Evolutionary conservation across 2,329 filamentous ascomycete genomes (phyloP).

Genomic region (Talaromyces sp.): DNA sequence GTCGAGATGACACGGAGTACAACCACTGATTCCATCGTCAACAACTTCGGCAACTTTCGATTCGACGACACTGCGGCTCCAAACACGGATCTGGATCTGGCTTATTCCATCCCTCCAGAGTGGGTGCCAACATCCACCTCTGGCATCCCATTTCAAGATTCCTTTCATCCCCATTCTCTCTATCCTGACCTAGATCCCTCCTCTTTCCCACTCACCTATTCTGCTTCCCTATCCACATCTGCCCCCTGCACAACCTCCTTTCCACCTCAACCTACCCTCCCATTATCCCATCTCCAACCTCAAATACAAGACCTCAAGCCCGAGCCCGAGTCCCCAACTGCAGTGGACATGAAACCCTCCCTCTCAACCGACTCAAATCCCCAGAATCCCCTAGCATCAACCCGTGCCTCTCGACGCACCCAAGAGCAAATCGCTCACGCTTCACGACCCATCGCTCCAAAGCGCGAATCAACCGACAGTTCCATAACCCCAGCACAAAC

Average conservation of each 20-base stretch:
- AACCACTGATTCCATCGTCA: conserved; percentile 50
- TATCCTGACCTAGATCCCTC: conserved; percentile 35
- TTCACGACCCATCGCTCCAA: conserved; percentile 54
- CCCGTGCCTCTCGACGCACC: conserved; percentile 50
- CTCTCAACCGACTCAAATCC: conserved; percentile 49
- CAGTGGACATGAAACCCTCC: conserved; percentile 55
- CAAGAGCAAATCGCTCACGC: conserved; percentile 53
- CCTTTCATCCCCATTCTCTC: conserved; percentile 13
- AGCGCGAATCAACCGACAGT: conserved; percentile 40
- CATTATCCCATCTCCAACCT: background rate
- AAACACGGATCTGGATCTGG: conserved; percentile 22
- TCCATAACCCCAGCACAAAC: background rate
- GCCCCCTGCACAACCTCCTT: conserved; percentile 38
- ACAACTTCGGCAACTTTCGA: conserved; percentile 48
- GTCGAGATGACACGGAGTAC: conserved; percentile 50
- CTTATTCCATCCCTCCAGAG: conserved; percentile 26
- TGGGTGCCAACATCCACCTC: conserved; percentile 26
- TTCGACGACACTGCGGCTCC: conserved; percentile 43
- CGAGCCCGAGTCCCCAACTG: conserved; percentile 1
- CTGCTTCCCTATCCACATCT: conserved; percentile 40
- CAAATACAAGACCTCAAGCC: background rate
- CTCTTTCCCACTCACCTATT: conserved; percentile 33
- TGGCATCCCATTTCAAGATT: conserved; percentile 18
- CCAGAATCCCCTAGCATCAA: conserved; percentile 38
- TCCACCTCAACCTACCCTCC: conserved; percentile 39